Evolutionary conservation across 2,329 filamentous ascomycete species (phyloP).

Genomic region (Ophidiomyces ophidiicola): DNA sequence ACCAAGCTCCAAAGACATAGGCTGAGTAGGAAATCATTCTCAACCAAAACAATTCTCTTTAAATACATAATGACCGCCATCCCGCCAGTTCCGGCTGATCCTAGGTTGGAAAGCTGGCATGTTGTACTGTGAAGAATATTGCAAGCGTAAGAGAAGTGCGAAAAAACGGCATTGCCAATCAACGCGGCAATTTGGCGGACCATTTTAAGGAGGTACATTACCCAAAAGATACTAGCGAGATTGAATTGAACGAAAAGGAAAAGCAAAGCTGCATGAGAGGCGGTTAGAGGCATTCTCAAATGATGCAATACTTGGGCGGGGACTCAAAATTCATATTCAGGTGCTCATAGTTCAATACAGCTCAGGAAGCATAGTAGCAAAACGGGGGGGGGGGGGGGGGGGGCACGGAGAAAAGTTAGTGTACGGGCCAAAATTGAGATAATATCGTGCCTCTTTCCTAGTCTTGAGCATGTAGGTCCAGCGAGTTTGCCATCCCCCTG

Average conservation of each 20-base stretch:
- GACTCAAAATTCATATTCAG: no score
- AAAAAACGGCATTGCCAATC: slow-evolving; percentile 15
- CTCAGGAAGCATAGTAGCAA: no score
- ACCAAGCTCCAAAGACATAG: slow-evolving; percentile 23
- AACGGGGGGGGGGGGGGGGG: no score
- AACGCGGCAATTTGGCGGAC: slow-evolving; percentile 11
- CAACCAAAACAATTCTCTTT: slow-evolving; percentile 20
- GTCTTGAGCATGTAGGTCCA: slow-evolving; percentile 18
- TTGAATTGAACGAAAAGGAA: slow-evolving; percentile 17
- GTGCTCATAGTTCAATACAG: no score
- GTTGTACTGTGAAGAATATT: slow-evolving; percentile 21
- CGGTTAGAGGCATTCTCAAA: no score
- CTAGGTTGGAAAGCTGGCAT: slow-evolving; percentile 24
- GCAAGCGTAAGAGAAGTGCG: slow-evolving; percentile 17
- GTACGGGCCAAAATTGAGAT: no score
- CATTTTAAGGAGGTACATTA: slow-evolving; percentile 1
- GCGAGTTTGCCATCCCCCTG: slow-evolving; percentile 22
- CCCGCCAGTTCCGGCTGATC: slow-evolving; percentile 11
- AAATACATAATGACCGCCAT: slow-evolving; percentile 16
- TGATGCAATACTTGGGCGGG: no score
- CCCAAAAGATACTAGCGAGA: neutral
- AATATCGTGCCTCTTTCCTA: slow-evolving; percentile 25
- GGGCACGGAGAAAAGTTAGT: no score
- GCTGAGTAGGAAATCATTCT: slow-evolving; percentile 21
- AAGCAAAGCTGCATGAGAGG: slow-evolving; percentile 15